Evolutionary conservation across 2,329 filamentous ascomycete genomes (phyloP).

Genomic region (Sporothrix mexicana): DNA sequence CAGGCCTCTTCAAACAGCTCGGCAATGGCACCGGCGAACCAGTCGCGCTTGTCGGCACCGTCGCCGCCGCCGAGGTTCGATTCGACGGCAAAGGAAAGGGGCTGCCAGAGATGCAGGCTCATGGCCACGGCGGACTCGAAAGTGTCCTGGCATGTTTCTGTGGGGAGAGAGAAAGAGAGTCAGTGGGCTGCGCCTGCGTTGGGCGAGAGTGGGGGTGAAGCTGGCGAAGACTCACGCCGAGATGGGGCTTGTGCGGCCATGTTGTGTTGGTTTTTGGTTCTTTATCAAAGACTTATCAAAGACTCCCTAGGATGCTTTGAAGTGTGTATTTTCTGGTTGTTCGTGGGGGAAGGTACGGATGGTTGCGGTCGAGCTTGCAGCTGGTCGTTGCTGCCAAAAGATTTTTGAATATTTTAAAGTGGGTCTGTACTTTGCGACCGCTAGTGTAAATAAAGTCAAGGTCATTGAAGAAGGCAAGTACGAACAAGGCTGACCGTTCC

Average conservation of each 20-base stretch:
- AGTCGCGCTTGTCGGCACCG: constrained; percentile 87
- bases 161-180: constrained; percentile 21
- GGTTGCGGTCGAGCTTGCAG: neutral
- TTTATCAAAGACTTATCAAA: neutral
- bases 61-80: constrained; percentile 88
- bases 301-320: no score
- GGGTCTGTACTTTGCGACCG: constrained; percentile 17
- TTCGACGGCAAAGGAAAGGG: constrained; percentile 83
- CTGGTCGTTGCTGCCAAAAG: constrained; percentile 19
- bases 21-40: constrained; percentile 87
- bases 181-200: neutral
- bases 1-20: constrained; percentile 67
- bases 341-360: neutral
- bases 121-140: constrained; percentile 90
- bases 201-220: neutral
- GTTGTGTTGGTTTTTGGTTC: neutral
- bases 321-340: neutral
- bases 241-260: constrained; percentile 30
- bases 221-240: constrained; percentile 24
- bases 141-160: constrained; percentile 63
- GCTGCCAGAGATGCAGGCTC: constrained; percentile 84
- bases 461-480: neutral
- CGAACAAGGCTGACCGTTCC: neutral
- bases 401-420: constrained; percentile 32
- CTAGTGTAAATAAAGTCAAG: neutral